Conservation (phyloP, 345 rosid species). For the Citrus trifoliata region DNA sequence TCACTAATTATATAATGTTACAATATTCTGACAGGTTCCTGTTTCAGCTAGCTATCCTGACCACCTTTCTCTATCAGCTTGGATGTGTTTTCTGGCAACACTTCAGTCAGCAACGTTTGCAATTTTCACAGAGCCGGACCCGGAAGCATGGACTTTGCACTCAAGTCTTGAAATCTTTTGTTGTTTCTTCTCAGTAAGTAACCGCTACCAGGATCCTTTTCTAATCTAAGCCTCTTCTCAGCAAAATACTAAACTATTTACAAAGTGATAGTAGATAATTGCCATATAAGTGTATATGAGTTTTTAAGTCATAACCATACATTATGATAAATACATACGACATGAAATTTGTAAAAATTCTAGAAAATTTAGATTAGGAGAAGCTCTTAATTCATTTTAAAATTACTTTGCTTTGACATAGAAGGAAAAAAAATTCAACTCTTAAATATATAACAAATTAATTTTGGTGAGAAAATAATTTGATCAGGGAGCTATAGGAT, state of each 20-base stretch:
- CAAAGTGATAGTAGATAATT: no score
- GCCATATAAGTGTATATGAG: no score
- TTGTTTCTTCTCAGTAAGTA: conserved; percentile 44
- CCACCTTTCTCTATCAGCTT: conserved; percentile 59
- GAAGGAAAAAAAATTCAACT: background rate
- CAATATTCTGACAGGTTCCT: conserved; percentile 43
- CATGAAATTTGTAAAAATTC: no score
- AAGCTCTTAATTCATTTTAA: no score
- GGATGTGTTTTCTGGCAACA: conserved; percentile 70
- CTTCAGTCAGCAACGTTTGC: conserved; percentile 51
- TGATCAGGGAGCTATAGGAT: conserved; percentile 39
- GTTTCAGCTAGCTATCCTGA: conserved; percentile 51
- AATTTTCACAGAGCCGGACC: conserved; percentile 44
- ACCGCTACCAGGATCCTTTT: no score
- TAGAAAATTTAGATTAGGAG: no score
- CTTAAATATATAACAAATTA: background rate
- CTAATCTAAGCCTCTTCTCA: no score
- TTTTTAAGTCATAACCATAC: no score
- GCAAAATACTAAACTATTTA: no score
- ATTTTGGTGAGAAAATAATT: background rate
- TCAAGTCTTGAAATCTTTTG: conserved; percentile 42
- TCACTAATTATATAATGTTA: background rate
- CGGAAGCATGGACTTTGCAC: conserved; percentile 45
- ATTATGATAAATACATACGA: no score
- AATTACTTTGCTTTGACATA: background rate